A percentile compares a stretch with the other conserved stretches of the same genome.
phyloP scores from a whole-genome alignment of 495 filamentous ascomycete genomes.

The Thermothielavioides terrestris region DNA sequence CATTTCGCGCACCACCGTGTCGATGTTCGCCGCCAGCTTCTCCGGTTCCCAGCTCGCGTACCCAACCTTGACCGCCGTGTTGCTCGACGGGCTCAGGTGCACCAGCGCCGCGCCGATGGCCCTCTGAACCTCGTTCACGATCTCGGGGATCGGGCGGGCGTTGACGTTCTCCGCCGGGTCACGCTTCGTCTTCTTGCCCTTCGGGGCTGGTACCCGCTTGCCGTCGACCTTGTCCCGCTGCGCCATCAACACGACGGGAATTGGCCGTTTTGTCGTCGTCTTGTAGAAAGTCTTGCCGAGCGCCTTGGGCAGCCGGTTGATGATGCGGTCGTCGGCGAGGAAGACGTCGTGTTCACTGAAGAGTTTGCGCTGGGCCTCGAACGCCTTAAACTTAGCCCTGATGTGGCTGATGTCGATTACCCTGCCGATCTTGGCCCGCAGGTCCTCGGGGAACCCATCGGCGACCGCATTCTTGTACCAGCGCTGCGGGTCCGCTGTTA shows the following conservation, averaged over 20 bases:
- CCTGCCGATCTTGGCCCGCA: conserved; percentile 64
- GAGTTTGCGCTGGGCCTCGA: conserved; percentile 79
- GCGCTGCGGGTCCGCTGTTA: conserved; percentile 66
- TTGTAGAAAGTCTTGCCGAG: conserved; percentile 88
- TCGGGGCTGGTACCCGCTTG: conserved; percentile 50
- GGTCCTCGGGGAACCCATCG: conserved; percentile 61
- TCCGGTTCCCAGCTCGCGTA: conserved; percentile 62
- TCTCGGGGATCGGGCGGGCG: conserved; percentile 37
- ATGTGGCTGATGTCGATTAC: conserved; percentile 80
- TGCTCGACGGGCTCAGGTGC: conserved; percentile 25
- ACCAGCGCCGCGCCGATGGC: conserved; percentile 63
- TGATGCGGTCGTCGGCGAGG: conserved; percentile 74
- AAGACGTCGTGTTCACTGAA: conserved; percentile 76
- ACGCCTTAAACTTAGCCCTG: conserved; percentile 74
- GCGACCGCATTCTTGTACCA: conserved; percentile 76
- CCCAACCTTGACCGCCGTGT: conserved; percentile 53
- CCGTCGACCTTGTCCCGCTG: conserved; percentile 55
- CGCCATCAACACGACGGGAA: conserved; percentile 67
- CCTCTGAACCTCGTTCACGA: conserved; percentile 64
- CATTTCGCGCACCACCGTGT: conserved; percentile 57
- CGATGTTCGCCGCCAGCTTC: conserved; percentile 70
- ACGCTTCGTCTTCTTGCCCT: conserved; percentile 37
- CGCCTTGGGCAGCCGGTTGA: conserved; percentile 62
- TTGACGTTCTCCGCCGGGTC: conserved; percentile 29
- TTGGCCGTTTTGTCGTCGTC: conserved; percentile 66